A percentile compares a stretch with the other conserved stretches of the same genome.
phyloP scores from a whole-genome alignment of 176 grass and related monocot genomes.

The Calamus simplicifolius region DNA sequence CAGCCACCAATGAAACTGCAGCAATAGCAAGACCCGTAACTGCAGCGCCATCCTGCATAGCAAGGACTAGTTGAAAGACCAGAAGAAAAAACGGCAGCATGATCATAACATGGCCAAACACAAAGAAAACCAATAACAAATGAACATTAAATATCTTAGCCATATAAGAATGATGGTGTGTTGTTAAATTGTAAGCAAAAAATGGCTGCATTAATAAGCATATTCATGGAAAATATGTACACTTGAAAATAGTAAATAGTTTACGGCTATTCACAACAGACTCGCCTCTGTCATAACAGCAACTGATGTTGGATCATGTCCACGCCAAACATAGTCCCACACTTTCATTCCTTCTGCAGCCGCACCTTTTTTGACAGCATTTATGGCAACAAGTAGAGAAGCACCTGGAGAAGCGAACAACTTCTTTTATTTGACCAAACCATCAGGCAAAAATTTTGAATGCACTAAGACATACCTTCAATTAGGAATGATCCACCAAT shows the following conservation, averaged over 20 bases:
- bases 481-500: slow-evolving; percentile 90
- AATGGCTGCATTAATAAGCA: not conserved
- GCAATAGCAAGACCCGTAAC: slow-evolving; percentile 87
- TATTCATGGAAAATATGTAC: not conserved
- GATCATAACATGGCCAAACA: not conserved
- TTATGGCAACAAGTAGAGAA: slow-evolving; percentile 91
- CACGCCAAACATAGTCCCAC: slow-evolving; percentile 92
- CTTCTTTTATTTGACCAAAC: not conserved
- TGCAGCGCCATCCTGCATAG: slow-evolving; percentile 78
- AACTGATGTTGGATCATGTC: slow-evolving; percentile 98
- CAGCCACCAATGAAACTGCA: slow-evolving; percentile 79
- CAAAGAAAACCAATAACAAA: not conserved
- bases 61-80: slow-evolving; percentile 7
- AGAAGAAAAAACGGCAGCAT: not conserved
- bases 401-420: slow-evolving; percentile 53
- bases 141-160: not conserved
- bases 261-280: slow-evolving; percentile 16
- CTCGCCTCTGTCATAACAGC: slow-evolving; percentile 95
- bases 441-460: not conserved
- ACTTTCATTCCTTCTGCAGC: slow-evolving; percentile 78
- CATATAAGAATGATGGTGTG: too few relatives aligned
- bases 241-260: not conserved
- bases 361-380: slow-evolving; percentile 92
- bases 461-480: slow-evolving; percentile 57
- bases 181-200: too few relatives aligned